Percentiles rank a stretch among this genome's conserved stretches.
Evolutionary conservation across 768 basidiomycete genomes (phyloP).

Genomic region (Boletus reticulatus): DNA sequence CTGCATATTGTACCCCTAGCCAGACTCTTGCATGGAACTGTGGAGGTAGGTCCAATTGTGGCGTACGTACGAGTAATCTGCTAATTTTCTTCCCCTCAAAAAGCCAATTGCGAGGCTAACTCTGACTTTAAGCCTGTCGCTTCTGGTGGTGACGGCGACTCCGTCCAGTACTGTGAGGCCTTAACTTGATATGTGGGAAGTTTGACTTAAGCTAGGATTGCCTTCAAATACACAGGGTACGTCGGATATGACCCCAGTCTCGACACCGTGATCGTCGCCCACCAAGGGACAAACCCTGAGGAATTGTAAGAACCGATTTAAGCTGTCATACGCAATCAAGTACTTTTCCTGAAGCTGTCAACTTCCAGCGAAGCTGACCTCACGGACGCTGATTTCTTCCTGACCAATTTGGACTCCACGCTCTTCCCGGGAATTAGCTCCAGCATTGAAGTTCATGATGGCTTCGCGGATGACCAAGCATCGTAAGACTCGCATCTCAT

Average conservation of each 20-base stretch:
- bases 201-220: background rate
- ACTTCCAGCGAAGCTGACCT: conserved; percentile 34
- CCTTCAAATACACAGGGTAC: conserved; percentile 37
- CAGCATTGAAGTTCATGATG: conserved; percentile 42
- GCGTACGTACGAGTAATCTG: background rate
- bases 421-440: conserved; percentile 52
- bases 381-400: conserved; percentile 42
- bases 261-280: conserved; percentile 35
- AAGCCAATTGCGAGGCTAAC: conserved; percentile 48
- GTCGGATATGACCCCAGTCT: conserved; percentile 49
- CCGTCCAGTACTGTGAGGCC: conserved; percentile 41
- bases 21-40: conserved; percentile 50
- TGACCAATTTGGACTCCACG: conserved; percentile 32
- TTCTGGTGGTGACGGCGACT: conserved; percentile 45
- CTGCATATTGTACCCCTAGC: conserved; percentile 47
- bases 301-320: conserved; percentile 24
- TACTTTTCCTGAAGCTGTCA: background rate
- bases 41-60: conserved; percentile 41
- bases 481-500: conserved; percentile 31
- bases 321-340: no score
- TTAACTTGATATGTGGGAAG: background rate
- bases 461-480: conserved; percentile 46
- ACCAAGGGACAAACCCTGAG: conserved; percentile 35
- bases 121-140: conserved; percentile 46
- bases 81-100: background rate